These are phyloP conservation scores for Rhodamnia argentea DNA, from an alignment of 345 rosid genomes.

Conservation along the genomic window DNA sequence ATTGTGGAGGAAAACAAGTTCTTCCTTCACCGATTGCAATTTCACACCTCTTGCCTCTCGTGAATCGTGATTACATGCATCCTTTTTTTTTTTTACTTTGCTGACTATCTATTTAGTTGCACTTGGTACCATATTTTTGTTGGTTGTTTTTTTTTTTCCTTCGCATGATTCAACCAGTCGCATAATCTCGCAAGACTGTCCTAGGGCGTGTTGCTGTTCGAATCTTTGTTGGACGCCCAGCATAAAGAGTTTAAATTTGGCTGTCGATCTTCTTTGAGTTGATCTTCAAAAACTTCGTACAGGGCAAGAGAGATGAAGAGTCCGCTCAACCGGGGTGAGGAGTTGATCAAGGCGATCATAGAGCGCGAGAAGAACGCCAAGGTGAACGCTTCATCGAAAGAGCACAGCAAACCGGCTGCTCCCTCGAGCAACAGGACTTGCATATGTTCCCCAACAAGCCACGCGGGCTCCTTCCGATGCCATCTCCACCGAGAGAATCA, in stretches of 20 bases:
- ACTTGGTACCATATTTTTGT: not conserved
- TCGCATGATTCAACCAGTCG: not conserved
- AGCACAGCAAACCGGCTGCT: not conserved
- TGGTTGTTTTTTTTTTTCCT: not conserved
- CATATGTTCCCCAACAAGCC: constrained; percentile 13
- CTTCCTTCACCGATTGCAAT: not conserved
- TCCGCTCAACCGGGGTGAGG: not conserved
- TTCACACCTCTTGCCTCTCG: not conserved
- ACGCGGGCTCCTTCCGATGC: constrained; percentile 20
- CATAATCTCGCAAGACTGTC: not conserved
- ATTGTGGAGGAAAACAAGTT: not conserved
- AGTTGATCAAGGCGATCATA: not conserved
- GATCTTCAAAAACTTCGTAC: not conserved
- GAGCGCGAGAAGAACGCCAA: not conserved
- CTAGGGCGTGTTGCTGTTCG: not conserved
- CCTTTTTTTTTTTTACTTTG: not conserved
- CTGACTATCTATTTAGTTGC: not conserved
- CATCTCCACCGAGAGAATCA: constrained; percentile 13
- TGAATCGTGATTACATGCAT: not conserved
- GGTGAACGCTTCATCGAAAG: not conserved
- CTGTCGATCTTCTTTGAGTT: not conserved
- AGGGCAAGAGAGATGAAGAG: not conserved
- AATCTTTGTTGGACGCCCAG: not conserved
- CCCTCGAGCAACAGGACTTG: not conserved
- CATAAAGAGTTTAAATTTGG: not conserved